A percentile compares a stretch with the other conserved stretches of the same genome.
Evolutionary conservation across 805 yeast genomes (phyloP).

Genomic region (Teunomyces panamensis): DNA sequence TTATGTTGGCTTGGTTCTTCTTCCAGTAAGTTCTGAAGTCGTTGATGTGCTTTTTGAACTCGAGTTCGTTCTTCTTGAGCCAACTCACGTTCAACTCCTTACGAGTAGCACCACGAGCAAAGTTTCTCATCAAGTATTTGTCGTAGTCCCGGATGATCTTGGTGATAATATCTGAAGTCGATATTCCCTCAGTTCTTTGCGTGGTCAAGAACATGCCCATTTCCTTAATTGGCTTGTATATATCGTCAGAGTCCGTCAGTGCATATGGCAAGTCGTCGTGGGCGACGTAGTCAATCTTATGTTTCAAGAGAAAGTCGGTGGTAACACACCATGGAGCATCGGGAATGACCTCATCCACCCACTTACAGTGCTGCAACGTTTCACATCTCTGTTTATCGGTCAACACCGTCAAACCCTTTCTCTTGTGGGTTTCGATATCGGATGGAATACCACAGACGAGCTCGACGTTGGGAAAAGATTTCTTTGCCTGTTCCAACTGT

Average conservation of each 20-base stretch:
- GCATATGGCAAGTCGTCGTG: slow-evolving; percentile 97
- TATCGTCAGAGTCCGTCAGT: slow-evolving; percentile 84
- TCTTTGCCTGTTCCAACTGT: slow-evolving; percentile 95
- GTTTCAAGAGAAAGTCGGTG: slow-evolving; percentile 71
- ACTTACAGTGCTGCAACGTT: slow-evolving; percentile 85
- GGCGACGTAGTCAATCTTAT: slow-evolving; percentile 91
- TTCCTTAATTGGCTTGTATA: slow-evolving; percentile 88
- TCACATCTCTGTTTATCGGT: slow-evolving; percentile 86
- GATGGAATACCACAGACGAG: slow-evolving; percentile 91
- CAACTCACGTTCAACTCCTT: slow-evolving; percentile 95
- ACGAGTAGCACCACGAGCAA: slow-evolving; percentile 95
- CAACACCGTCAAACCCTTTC: slow-evolving; percentile 91
- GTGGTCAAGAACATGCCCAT: slow-evolving; percentile 89
- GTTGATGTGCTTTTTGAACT: slow-evolving; percentile 82
- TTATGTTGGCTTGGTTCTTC: slow-evolving; percentile 63
- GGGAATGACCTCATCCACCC: slow-evolving; percentile 97
- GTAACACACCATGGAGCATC: slow-evolving; percentile 96
- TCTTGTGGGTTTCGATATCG: slow-evolving; percentile 84
- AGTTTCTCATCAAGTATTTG: slow-evolving; percentile 93
- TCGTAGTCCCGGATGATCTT: slow-evolving; percentile 94
- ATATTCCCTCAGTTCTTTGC: slow-evolving; percentile 94
- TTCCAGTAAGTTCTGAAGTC: slow-evolving; percentile 87
- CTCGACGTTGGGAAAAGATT: slow-evolving; percentile 78
- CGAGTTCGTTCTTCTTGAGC: slow-evolving; percentile 96
- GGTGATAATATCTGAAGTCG: slow-evolving; percentile 94